phyloP scores from a whole-genome alignment of 257 asterid genomes.

The Mentha longifolia region DNA sequence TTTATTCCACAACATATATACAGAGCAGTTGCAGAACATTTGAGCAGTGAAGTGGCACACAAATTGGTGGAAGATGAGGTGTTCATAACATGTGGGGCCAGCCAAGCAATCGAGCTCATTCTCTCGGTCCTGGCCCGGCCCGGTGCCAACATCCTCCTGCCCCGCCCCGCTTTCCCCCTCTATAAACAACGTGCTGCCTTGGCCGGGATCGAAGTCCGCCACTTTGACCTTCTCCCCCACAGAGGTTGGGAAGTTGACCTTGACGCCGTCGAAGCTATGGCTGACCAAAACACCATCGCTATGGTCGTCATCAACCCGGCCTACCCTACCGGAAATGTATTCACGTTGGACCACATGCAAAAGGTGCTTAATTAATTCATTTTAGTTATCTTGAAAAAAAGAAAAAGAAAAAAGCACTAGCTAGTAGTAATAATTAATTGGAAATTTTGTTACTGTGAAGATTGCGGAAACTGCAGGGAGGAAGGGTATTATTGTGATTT shows the following conservation, averaged over 20 bases:
- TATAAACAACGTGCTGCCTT: conserved; percentile 60
- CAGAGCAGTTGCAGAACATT: conserved; percentile 52
- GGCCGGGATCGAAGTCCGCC: conserved; percentile 56
- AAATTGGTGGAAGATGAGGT: conserved; percentile 52
- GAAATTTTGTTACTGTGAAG: conserved; percentile 21
- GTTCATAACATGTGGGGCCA: conserved; percentile 59
- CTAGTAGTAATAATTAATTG: neutral
- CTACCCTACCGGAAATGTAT: conserved; percentile 77
- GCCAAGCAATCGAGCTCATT: conserved; percentile 68
- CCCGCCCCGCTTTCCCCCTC: conserved; percentile 63
- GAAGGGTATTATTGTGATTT: conserved; percentile 60
- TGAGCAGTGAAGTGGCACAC: conserved; percentile 49
- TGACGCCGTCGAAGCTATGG: conserved; percentile 52
- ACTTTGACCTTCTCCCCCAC: conserved; percentile 64
- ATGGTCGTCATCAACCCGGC: conserved; percentile 71
- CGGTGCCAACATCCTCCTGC: conserved; percentile 67
- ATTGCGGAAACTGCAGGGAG: conserved; percentile 63
- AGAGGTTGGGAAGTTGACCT: conserved; percentile 71
- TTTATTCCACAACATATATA: too few species aligned
- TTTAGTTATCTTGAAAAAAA: too few species aligned
- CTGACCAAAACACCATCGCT: conserved; percentile 68
- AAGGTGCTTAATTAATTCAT: conserved; percentile 42
- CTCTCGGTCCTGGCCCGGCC: conserved; percentile 59
- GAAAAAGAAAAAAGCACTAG: too few species aligned
- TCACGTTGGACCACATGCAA: conserved; percentile 53